Base-by-base conservation (phyloP, 305 asterid genomes). In the Caryopteris hybrid region DNA sequence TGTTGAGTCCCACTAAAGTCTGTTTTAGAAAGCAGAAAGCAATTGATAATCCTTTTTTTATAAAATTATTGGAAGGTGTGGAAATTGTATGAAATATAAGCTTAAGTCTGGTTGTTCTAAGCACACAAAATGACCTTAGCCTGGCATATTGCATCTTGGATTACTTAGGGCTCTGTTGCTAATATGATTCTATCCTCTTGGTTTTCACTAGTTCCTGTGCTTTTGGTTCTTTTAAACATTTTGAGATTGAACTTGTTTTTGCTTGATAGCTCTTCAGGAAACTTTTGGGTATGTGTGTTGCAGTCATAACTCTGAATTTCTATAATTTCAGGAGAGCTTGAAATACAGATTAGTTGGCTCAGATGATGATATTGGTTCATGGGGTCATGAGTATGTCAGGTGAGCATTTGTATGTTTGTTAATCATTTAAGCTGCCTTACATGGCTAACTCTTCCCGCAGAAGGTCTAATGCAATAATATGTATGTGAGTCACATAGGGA, bases 371-470 rank as follows among this genome's bases (percentile, higher is more conserved):
- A 89, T 92, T 80, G 98, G 99, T 74, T 94, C 98, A n/a, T 94
- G 99, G 99, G 99, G 99, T 70, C 99, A 95, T 70, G 99, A 95
- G 76, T 95, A 95, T 78, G 97, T 92, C 62, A 84, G 99, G 99
- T 94, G 73, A 81, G 87, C 61, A 67, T 62, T 25, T 64, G 47
- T 29, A 39, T 47, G 22, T 46, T 3, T 39, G 22, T 65, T 38
- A 29, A 31, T 54, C 51, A 29, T 63, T 64, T 45, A 3, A 57
- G 67, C 65, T 66, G 59, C 22, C 27, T 31, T 43, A 22, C 18
- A 20, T 6, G 18, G 61, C 3, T 34, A 58, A 60, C 23, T 51
- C 51, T 64, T 60, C 45, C 5, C 34, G 7, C 11, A 38, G 46
- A 39, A 34, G 33, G 43, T 42, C 8, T 36, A 54, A 61, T 53